Evolutionary conservation across 2,329 filamentous ascomycete species (phyloP), one percentile per base, ranked within the genome.

Genomic region (Diaporthe sp.): DNA sequence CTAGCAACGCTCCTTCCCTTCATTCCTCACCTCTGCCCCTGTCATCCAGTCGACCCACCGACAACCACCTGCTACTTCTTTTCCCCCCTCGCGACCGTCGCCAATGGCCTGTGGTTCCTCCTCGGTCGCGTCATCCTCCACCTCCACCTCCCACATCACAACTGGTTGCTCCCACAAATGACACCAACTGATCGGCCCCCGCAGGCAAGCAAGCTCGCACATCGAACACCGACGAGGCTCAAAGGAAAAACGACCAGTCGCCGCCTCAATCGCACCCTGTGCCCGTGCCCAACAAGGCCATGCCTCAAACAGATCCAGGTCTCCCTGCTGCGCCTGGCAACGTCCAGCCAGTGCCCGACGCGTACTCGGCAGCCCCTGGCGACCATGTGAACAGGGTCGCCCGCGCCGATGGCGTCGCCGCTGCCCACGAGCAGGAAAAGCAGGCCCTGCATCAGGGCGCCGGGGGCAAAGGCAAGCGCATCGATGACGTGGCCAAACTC

Each of bases 151-250:
- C 17, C n/a, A 34, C n/a, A n/a, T 42, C n/a, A 28, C 37, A 17
- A 42, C 44, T 39, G 37, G 15, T 17, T 42, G 22, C 53, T 25
- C 37, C 5, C 58, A 65, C 34, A 58, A 17, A 31, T 51, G 39
- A 51, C n/a, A 7, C 46, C n/a, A 8, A 79, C 83, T 86, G 80
- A 86, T 77, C 75, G 75, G 57, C 77, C 68, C 71, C 61, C 67
- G 80, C 77, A 92, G 91, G 96, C 86, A 98, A 98, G 88, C 95
- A 98, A 89, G 96, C 95, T 80, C 94, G 95, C 79, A 89, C 88
- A 78, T 89, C 90, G 79, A 87, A 89, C 79, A 79, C 37, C 61
- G 89, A 91, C 78, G 88, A 90, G 79, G 79, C 87, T 76, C 80
- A 87, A 61, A 87, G 87, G 77, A 90, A 89, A 84, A 88, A 88